Evolutionary conservation across 805 yeast genomes (phyloP).

Genomic region (Metschnikowia anglica): DNA sequence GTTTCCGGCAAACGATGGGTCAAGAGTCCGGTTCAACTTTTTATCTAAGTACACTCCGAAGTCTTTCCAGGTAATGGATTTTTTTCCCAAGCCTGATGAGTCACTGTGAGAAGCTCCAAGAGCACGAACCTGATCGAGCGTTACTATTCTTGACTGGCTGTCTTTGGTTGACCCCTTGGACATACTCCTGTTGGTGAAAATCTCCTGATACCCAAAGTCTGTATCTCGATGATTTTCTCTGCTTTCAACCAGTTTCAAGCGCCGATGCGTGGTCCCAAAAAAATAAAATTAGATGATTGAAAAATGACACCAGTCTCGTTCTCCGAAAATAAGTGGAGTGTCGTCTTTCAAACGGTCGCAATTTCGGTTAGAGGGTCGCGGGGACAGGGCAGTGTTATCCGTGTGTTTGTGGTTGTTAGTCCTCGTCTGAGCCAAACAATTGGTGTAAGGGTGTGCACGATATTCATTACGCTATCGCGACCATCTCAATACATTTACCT

Average conservation of each 20-base stretch:
- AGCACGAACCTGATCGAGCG: conserved; percentile 20
- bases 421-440: not conserved
- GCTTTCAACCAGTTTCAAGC: not conserved
- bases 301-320: too few species aligned
- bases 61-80: conserved; percentile 42
- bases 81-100: conserved; percentile 11
- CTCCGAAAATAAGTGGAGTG: too few species aligned
- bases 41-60: conserved; percentile 44
- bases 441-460: conserved; percentile 2
- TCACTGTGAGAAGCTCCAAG: conserved; percentile 12
- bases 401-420: conserved; percentile 1
- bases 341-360: conserved; percentile 1
- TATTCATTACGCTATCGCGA: too few species aligned
- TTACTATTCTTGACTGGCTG: conserved; percentile 15
- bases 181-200: conserved; percentile 16
- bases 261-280: conserved; percentile 1
- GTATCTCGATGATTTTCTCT: conserved; percentile 5
- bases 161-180: conserved; percentile 14
- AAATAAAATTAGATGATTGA: not conserved
- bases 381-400: not conserved
- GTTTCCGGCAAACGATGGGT: conserved; percentile 20
- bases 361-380: not conserved
- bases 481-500: too few species aligned
- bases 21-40: conserved; percentile 30
- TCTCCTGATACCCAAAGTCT: conserved; percentile 2